phyloP scores from a whole-genome alignment of 345 rosid species.

The Eucalyptus tenuipes region DNA sequence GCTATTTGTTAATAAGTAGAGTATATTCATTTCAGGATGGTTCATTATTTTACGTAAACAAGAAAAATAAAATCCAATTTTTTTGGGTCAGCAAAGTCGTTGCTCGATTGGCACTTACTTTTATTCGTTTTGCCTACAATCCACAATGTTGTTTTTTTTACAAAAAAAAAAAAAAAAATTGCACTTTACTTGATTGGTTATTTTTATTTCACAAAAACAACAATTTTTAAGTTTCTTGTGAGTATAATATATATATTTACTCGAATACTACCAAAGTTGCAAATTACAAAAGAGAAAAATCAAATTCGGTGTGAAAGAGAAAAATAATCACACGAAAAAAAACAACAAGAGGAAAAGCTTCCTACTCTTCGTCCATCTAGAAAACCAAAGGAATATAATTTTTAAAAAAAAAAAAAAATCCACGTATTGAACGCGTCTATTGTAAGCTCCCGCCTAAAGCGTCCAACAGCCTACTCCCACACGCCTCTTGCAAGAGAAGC shows the following conservation, averaged over 20 bases:
- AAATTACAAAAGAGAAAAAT: neutral
- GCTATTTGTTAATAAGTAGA: neutral
- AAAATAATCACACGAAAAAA: neutral
- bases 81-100: accelerated
- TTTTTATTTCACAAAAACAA: accelerated
- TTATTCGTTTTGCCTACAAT: neutral
- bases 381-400: neutral
- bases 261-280: neutral
- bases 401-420: neutral
- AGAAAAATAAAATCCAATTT: accelerated
- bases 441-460: neutral
- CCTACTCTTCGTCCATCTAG: accelerated
- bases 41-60: neutral
- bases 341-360: accelerated
- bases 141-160: too few relatives aligned
- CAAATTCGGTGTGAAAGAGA: accelerated
- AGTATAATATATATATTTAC: neutral
- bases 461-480: too few relatives aligned
- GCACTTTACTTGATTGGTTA: neutral
- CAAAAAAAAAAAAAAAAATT: too few relatives aligned
- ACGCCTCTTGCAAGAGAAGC: neutral
- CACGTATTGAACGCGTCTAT: neutral
- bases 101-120: accelerated
- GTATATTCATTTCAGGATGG: accelerated
- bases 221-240: neutral